These are phyloP conservation scores for Hibiscus trionum DNA, from an alignment of 345 rosid species.

Conservation along the genomic window DNA sequence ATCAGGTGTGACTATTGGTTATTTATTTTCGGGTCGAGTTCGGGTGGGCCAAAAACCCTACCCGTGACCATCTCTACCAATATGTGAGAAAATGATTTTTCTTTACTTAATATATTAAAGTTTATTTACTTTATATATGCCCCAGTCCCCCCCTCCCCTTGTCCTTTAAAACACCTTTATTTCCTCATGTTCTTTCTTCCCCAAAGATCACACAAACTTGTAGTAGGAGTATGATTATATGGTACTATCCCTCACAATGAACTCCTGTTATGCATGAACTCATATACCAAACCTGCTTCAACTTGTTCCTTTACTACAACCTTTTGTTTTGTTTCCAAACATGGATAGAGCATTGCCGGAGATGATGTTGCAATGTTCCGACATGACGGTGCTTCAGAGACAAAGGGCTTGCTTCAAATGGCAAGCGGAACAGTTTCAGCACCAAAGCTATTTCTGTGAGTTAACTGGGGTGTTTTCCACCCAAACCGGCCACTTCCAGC, in stretches of 20 bases:
- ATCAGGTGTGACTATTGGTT: too few relatives aligned
- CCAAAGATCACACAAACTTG: not conserved
- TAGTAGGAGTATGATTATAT: not conserved
- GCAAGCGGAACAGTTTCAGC: conserved; percentile 30
- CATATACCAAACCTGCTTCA: not conserved
- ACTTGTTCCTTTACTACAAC: not conserved
- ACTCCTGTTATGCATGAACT: conserved; percentile 5
- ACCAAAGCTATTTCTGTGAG: conserved; percentile 24
- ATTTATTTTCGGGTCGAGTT: too few relatives aligned
- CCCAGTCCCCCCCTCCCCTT: not conserved
- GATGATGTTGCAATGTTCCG: conserved; percentile 39
- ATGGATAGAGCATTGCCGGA: conserved; percentile 33
- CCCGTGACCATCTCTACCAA: too few relatives aligned
- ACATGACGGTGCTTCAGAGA: conserved; percentile 57
- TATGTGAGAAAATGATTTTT: too few relatives aligned
- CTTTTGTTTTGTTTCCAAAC: not conserved
- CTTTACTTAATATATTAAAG: too few relatives aligned
- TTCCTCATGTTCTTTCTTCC: not conserved
- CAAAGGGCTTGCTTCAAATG: conserved; percentile 41
- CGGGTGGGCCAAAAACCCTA: too few relatives aligned
- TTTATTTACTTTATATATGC: not conserved
- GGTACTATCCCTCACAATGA: not conserved
- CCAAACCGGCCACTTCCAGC: conserved; percentile 20
- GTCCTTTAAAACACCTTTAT: not conserved
- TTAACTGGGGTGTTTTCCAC: conserved; percentile 24